Evolutionary conservation across 257 asterid genomes (phyloP).

Genomic region (Nicotiana undulata): DNA sequence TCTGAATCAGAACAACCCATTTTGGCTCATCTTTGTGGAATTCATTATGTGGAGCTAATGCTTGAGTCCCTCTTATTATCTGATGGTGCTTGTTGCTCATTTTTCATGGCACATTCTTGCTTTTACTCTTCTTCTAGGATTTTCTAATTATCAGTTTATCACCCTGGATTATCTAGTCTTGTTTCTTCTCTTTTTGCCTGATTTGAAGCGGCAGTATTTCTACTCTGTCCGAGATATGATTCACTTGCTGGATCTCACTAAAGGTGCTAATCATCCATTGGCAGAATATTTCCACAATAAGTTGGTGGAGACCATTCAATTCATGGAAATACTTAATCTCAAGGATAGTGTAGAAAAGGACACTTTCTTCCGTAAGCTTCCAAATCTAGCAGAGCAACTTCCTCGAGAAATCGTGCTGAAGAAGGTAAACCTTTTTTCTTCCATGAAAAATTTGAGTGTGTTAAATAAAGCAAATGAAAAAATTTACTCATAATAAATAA

Average conservation of each 20-base stretch:
- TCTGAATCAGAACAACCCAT: not conserved
- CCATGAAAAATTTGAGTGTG: not conserved
- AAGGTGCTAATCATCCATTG: slow-evolving; percentile 23
- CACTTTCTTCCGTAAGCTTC: slow-evolving; percentile 92
- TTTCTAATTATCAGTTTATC: not conserved
- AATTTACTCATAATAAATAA: not conserved
- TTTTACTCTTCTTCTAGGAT: not conserved
- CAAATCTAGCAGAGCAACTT: slow-evolving; percentile 91
- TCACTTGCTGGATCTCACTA: slow-evolving; percentile 9
- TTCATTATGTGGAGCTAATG: not conserved
- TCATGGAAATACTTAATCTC: slow-evolving; percentile 94
- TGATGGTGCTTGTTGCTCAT: not conserved
- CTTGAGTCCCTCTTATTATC: not conserved
- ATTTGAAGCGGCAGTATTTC: not conserved
- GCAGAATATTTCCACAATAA: slow-evolving; percentile 97
- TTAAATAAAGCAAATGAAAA: not conserved
- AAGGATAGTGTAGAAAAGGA: slow-evolving; percentile 99
- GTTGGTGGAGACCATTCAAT: slow-evolving; percentile 93
- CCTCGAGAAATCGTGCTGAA: slow-evolving; percentile 93
- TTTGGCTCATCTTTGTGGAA: not conserved
- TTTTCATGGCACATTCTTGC: not conserved
- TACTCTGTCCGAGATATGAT: not conserved
- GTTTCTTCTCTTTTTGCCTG: not conserved
- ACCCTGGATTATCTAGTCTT: not conserved
- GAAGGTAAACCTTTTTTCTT: slow-evolving; percentile 45